Percentiles rank a stretch among this genome's conserved stretches.
Conservation (phyloP, 768 basidiomycete species). For the Fomitopsis pulvina region DNA sequence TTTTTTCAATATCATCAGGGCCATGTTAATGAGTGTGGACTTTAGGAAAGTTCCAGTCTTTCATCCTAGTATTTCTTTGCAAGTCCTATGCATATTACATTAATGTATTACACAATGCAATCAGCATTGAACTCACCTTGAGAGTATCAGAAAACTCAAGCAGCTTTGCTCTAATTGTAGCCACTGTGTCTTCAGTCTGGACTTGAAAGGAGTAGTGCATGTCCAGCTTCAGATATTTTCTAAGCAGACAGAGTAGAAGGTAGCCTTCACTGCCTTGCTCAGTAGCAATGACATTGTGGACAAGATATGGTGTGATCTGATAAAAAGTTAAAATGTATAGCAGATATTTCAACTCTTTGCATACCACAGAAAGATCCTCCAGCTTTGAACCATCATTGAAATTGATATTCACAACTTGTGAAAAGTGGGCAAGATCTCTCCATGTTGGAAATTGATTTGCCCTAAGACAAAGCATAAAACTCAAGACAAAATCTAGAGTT, state of each 20-base stretch:
- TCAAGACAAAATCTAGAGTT: not conserved
- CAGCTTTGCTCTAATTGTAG: not conserved
- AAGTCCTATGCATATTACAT: not conserved
- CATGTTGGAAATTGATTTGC: not conserved
- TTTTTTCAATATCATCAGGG: conserved; percentile 7
- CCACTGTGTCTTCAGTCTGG: not conserved
- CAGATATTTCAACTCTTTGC: not conserved
- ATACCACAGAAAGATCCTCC: not conserved
- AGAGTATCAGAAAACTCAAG: not conserved
- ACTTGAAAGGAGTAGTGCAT: not conserved
- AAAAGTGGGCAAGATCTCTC: not conserved
- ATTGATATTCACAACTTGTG: not conserved
- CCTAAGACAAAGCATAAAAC: not conserved
- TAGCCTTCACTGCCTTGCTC: not conserved
- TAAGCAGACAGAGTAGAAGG: not conserved
- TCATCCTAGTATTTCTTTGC: not conserved
- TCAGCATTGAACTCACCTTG: not conserved
- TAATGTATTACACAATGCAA: not conserved
- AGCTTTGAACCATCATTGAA: conserved; percentile 4
- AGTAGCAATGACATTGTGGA: conserved; percentile 1
- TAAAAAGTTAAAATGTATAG: too few relatives aligned
- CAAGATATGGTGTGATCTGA: not conserved
- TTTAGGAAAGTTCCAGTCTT: conserved; percentile 14
- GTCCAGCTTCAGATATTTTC: not conserved
- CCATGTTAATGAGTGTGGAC: conserved; percentile 1